A percentile compares a stretch with the other conserved stretches of the same genome.
phyloP scores from a whole-genome alignment of 257 asterid species.

The Fraxinus anomala region DNA sequence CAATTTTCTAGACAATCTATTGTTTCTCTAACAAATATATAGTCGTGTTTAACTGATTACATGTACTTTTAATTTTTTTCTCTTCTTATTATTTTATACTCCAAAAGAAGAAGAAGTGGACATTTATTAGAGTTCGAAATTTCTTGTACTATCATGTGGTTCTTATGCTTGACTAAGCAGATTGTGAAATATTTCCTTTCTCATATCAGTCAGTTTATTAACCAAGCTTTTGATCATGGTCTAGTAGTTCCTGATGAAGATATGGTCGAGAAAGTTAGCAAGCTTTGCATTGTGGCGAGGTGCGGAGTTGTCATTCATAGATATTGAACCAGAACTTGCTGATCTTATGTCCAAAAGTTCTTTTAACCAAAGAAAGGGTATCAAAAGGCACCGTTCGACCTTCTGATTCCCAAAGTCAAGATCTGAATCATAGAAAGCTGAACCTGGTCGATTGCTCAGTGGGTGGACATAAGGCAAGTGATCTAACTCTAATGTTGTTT shows the following conservation, averaged over 20 bases:
- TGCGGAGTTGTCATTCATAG: conserved; percentile 76
- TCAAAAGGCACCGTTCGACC: conserved; percentile 33
- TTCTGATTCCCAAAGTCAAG: conserved; percentile 31
- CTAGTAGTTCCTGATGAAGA: conserved; percentile 77
- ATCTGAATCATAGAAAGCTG: conserved; percentile 40
- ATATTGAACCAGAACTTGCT: conserved; percentile 59
- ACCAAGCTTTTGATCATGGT: conserved; percentile 83
- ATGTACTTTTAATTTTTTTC: too few species aligned
- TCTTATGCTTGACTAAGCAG: too few species aligned
- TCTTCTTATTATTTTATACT: too few species aligned
- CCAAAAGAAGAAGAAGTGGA: too few species aligned
- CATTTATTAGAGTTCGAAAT: too few species aligned
- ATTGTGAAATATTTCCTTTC: too few species aligned
- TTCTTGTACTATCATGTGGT: too few species aligned
- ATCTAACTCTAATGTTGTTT: conserved; percentile 3
- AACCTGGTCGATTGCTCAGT: conserved; percentile 48
- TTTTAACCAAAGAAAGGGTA: conserved; percentile 26
- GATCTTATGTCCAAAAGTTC: conserved; percentile 49
- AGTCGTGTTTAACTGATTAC: too few species aligned
- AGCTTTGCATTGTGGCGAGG: conserved; percentile 79
- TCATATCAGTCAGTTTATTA: conserved; percentile 58
- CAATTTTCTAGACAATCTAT: too few species aligned
- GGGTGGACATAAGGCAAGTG: conserved; percentile 64
- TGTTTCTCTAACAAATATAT: too few species aligned
- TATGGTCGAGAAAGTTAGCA: conserved; percentile 64